Base-by-base conservation (phyloP, 345 rosid genomes). In the Excoecaria agallocha region DNA sequence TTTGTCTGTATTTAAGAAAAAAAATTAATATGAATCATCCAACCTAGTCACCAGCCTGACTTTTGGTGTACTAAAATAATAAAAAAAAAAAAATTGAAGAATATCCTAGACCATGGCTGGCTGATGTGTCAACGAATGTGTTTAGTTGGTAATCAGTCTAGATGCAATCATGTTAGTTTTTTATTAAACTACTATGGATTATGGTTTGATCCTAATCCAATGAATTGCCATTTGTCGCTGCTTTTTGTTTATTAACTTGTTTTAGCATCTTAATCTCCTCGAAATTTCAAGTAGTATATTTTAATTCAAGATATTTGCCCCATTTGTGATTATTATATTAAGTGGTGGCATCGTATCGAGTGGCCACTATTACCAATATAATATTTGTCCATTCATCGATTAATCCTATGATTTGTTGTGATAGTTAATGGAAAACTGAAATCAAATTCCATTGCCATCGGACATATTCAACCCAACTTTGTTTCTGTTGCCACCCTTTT, bases 201-300 rank as follows among this genome's bases (percentile, higher is more conserved):
- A 72, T 75, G 72, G 56, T 71, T 49, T 37, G 72, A 72, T 79
- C 77, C 59, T 66, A 66, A 41, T 50, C 67, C 15, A 43, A 76
- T 72, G 70, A 75, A 61, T 68, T 49, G 58, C 16, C 51, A 45
- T 3, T n/a, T 49, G 58, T n/a, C 51, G 38, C 1, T 15, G 43
- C 16, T 59, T 58, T 41, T 58, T 15, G 22, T 58, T 78, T 62
- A 74, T 48, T 52, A 55, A 49, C 62, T 4, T n/a, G 51, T 65
- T 37, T 79, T 22, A 69, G 82, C 87, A 80, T 87, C 87, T 87
- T 85, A 79, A 84, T 84, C 78, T 82, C 83, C 84, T 72, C 81
- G 82, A 84, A 83, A 68, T 70, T 55, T 76, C 57, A 12, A 48
- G 8, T 77, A 4, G 6, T 66, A 59, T 48, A 56, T 70, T 71